These are phyloP conservation scores for Actinomucor elegans DNA, from an alignment of 371 early-diverging fungal species.

Conservation along the genomic window DNA sequence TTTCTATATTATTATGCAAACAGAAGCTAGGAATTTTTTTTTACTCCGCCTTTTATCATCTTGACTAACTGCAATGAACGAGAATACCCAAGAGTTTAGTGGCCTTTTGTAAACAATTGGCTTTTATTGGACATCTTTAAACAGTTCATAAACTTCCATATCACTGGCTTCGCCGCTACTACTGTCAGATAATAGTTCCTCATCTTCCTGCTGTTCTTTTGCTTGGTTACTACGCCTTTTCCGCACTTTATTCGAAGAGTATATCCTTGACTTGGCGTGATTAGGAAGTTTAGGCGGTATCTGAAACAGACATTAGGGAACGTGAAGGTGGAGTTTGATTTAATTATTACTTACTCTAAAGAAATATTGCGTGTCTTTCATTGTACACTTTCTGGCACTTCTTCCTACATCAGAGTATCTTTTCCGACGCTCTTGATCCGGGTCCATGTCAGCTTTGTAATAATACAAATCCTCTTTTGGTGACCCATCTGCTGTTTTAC, in stretches of 20 bases:
- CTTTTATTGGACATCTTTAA: slow-evolving; percentile 13
- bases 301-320: too few species aligned
- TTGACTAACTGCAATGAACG: too few species aligned
- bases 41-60: too few species aligned
- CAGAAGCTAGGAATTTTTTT: too few species aligned
- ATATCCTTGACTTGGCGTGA: slow-evolving; percentile 14
- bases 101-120: too few species aligned
- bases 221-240: neutral
- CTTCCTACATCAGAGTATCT: slow-evolving; percentile 35
- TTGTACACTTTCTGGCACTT: slow-evolving; percentile 53
- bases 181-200: slow-evolving; percentile 12
- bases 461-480: slow-evolving; percentile 53
- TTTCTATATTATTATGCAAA: too few species aligned
- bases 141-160: slow-evolving; percentile 22
- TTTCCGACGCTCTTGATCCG: slow-evolving; percentile 23
- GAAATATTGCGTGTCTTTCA: slow-evolving; percentile 57
- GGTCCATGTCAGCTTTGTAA: slow-evolving; percentile 48
- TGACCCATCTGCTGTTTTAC: slow-evolving; percentile 56
- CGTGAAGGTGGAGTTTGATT: too few species aligned
- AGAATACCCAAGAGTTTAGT: too few species aligned
- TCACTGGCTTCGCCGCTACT: slow-evolving; percentile 22
- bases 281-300: slow-evolving; percentile 54
- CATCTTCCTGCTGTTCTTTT: slow-evolving; percentile 4
- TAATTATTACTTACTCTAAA: slow-evolving; percentile 42
- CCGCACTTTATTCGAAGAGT: too few species aligned